Percentiles rank a stretch among this genome's conserved stretches.
Conservation (phyloP, 2,329 filamentous ascomycete genomes). For the Fulvia fulva region DNA sequence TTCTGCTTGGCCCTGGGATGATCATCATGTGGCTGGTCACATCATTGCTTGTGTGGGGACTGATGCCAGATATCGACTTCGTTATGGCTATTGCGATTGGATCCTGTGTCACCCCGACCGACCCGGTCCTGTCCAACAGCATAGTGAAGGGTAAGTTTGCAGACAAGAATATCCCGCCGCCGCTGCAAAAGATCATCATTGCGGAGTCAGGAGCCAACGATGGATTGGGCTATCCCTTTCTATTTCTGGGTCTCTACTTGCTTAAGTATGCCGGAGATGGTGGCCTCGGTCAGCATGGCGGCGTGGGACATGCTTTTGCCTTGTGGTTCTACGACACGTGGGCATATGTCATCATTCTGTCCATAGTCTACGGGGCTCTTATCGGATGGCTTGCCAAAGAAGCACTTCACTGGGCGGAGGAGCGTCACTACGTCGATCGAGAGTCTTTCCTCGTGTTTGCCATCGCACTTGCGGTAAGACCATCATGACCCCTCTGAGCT, state of each 20-base stretch:
- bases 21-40: constrained; percentile 79
- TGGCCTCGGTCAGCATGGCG: constrained; percentile 54
- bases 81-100: constrained; percentile 76
- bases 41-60: constrained; percentile 71
- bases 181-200: constrained; percentile 65
- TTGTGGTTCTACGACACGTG: constrained; percentile 83
- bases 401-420: constrained; percentile 77
- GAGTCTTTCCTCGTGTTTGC: constrained; percentile 87
- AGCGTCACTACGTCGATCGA: constrained; percentile 74
- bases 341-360: constrained; percentile 77
- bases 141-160: constrained; percentile 94
- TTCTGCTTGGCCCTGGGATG: constrained; percentile 83
- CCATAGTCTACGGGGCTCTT: constrained; percentile 68
- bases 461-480: constrained; percentile 67
- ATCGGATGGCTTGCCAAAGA: constrained; percentile 81
- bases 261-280: constrained; percentile 68
- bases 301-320: constrained; percentile 63
- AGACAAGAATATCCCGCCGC: constrained; percentile 79
- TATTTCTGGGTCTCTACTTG: constrained; percentile 79
- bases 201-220: constrained; percentile 83
- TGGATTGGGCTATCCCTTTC: constrained; percentile 81
- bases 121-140: constrained; percentile 80
- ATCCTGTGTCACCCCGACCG: constrained; percentile 87
- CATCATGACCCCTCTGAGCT: background rate
- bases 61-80: constrained; percentile 68